These are phyloP conservation scores for Pittosporum tobira DNA, from an alignment of 129 eudicot species.

Conservation along the genomic window DNA sequence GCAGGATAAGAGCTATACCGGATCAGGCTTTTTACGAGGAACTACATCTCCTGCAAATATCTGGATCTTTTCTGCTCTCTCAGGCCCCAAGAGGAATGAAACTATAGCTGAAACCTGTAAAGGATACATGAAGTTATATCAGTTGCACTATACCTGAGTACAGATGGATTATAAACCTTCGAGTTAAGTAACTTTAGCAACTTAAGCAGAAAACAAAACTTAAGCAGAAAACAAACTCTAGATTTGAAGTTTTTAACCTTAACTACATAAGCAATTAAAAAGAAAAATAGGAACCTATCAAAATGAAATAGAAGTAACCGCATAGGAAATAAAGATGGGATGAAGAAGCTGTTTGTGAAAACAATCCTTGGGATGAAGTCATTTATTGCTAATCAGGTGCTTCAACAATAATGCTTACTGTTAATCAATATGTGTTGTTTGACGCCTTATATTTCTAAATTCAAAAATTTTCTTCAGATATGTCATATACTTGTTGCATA, in stretches of 20 bases:
- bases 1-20: slow-evolving; percentile 34
- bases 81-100: slow-evolving; percentile 84
- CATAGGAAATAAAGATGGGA: no score
- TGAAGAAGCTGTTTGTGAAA: not conserved
- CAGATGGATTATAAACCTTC: not conserved
- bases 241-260: no score
- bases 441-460: not conserved
- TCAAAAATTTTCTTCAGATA: not conserved
- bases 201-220: not conserved
- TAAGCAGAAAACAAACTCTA: not conserved
- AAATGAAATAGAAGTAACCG: no score
- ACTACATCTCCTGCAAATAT: slow-evolving; percentile 98
- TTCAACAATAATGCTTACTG: not conserved
- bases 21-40: slow-evolving; percentile 96
- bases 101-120: slow-evolving; percentile 94
- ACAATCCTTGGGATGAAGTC: not conserved
- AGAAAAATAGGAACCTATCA: no score
- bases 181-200: not conserved
- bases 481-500: not conserved
- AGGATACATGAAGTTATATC: slow-evolving; percentile 1
- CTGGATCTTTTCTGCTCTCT: slow-evolving; percentile 75
- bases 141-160: not conserved
- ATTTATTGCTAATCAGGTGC: not conserved
- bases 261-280: not conserved
- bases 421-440: not conserved